phyloP scores from a whole-genome alignment of 2,329 filamentous ascomycete species.

The Calonectria honghensis region DNA sequence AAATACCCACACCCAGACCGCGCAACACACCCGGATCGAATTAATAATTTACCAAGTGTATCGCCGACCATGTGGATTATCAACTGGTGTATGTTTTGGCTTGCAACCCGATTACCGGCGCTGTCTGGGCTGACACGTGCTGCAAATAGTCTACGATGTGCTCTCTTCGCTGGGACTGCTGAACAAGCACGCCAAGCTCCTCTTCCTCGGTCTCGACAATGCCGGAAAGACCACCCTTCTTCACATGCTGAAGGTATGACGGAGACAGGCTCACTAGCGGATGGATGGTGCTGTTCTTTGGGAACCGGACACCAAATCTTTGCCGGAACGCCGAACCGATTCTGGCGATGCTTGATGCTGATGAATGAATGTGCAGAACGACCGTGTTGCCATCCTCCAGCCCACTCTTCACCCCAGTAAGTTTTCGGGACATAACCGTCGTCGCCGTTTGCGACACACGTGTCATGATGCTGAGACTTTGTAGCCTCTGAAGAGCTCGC shows the following conservation, averaged over 20 bases:
- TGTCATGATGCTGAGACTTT: slow-evolving; percentile 44
- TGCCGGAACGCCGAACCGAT: slow-evolving; percentile 17
- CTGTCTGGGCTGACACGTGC: slow-evolving; percentile 59
- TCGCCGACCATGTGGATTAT: slow-evolving; percentile 87
- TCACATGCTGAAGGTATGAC: slow-evolving; percentile 93
- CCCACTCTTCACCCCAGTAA: slow-evolving; percentile 93
- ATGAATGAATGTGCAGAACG: slow-evolving; percentile 76
- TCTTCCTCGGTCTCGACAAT: slow-evolving; percentile 95
- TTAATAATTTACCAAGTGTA: slow-evolving; percentile 50
- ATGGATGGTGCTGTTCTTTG: slow-evolving; percentile 25
- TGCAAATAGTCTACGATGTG: slow-evolving; percentile 84
- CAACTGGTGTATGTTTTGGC: slow-evolving; percentile 87
- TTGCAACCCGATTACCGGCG: slow-evolving; percentile 34
- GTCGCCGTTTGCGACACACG: background rate
- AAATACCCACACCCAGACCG: slow-evolving; percentile 41
- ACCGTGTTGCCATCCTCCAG: slow-evolving; percentile 92
- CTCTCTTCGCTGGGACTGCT: slow-evolving; percentile 90
- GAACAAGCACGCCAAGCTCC: slow-evolving; percentile 97
- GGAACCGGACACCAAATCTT: slow-evolving; percentile 27
- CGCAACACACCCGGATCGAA: slow-evolving; percentile 45
- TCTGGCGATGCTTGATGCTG: slow-evolving; percentile 46
- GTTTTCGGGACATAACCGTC: slow-evolving; percentile 57
- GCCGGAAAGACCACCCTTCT: slow-evolving; percentile 95
- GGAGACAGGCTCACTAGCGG: slow-evolving; percentile 6
- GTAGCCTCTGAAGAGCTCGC: slow-evolving; percentile 91